A percentile compares a stretch with the other conserved stretches of the same genome.
These are phyloP conservation scores for Leccinum broughii DNA, from an alignment of 768 basidiomycete genomes.

Conservation along the genomic window DNA sequence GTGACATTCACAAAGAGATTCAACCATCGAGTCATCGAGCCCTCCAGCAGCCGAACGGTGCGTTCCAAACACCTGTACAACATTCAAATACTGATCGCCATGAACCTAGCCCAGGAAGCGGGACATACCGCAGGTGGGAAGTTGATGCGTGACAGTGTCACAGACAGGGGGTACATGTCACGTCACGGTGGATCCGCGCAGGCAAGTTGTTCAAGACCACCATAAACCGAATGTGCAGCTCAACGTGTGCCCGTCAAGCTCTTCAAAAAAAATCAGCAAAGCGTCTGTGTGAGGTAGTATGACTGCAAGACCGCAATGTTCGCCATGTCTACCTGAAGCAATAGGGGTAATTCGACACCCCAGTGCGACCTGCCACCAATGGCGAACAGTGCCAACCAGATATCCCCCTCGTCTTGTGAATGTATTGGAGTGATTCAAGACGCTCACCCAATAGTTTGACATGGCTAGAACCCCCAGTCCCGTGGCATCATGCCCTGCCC, in stretches of 20 bases:
- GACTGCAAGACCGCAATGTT: slow-evolving; percentile 17
- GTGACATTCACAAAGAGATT: background rate
- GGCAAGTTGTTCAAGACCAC: slow-evolving; percentile 35
- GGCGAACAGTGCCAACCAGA: slow-evolving; percentile 7
- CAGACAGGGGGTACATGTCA: slow-evolving; percentile 31
- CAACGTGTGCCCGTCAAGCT: slow-evolving; percentile 31
- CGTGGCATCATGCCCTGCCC: slow-evolving; percentile 6
- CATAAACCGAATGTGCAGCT: slow-evolving; percentile 25
- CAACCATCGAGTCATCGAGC: background rate
- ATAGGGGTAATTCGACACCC: slow-evolving; percentile 3
- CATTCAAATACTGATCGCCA: slow-evolving; percentile 2
- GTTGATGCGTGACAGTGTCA: slow-evolving; percentile 24
- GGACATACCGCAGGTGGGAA: slow-evolving; percentile 10
- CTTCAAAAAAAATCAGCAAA: slow-evolving; percentile 23
- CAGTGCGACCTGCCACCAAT: slow-evolving; percentile 1
- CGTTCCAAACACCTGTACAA: background rate
- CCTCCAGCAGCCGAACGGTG: slow-evolving; percentile 2
- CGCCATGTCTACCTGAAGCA: slow-evolving; percentile 7
- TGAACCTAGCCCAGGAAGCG: too few species aligned
- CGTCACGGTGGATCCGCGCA: slow-evolving; percentile 25
- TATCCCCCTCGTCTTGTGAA: slow-evolving; percentile 27
- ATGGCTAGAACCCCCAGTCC: slow-evolving; percentile 1
- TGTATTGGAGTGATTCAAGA: slow-evolving; percentile 32
- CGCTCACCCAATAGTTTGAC: slow-evolving; percentile 30
- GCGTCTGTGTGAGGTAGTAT: slow-evolving; percentile 31